These are phyloP conservation scores for Oidiodendron maius DNA, from an alignment of 495 filamentous ascomycete species.

Conservation along the genomic window DNA sequence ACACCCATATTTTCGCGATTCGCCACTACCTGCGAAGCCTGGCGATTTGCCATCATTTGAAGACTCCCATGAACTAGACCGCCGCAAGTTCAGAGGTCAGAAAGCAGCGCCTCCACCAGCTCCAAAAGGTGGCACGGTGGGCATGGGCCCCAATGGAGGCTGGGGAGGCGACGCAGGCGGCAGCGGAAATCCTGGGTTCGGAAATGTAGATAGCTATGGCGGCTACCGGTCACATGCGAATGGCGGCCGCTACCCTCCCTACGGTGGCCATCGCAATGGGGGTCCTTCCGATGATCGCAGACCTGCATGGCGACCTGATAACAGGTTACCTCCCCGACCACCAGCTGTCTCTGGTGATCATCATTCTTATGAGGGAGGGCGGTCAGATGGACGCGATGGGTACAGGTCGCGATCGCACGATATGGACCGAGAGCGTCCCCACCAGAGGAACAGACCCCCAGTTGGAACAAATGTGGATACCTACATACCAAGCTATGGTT, in stretches of 20 bases:
- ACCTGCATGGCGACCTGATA: constrained; percentile 24
- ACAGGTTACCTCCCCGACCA: constrained; percentile 22
- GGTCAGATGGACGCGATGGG: constrained; percentile 30
- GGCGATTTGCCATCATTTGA: constrained; percentile 82
- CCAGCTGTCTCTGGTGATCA: constrained; percentile 14
- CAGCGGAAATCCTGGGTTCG: constrained; percentile 41
- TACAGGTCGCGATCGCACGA: constrained; percentile 28
- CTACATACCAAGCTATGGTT: constrained; percentile 52
- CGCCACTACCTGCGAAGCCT: constrained; percentile 72
- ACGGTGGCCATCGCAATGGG: constrained; percentile 35
- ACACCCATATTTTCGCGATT: constrained; percentile 81
- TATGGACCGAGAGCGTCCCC: constrained; percentile 21
- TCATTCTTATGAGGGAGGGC: constrained; percentile 20
- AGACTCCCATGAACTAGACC: constrained; percentile 93
- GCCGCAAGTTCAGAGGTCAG: constrained; percentile 77
- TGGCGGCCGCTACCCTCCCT: constrained; percentile 36
- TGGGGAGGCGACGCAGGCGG: constrained; percentile 40
- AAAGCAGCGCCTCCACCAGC: constrained; percentile 77
- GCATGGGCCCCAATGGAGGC: constrained; percentile 63
- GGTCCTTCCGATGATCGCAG: constrained; percentile 21
- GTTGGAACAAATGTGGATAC: constrained; percentile 42
- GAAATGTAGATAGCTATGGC: constrained; percentile 22
- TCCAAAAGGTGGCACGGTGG: constrained; percentile 82
- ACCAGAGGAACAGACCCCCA: constrained; percentile 22
- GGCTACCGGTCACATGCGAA: constrained; percentile 23